phyloP scores from a whole-genome alignment of 2,329 filamentous ascomycete species.

The Fusarium clavum region DNA sequence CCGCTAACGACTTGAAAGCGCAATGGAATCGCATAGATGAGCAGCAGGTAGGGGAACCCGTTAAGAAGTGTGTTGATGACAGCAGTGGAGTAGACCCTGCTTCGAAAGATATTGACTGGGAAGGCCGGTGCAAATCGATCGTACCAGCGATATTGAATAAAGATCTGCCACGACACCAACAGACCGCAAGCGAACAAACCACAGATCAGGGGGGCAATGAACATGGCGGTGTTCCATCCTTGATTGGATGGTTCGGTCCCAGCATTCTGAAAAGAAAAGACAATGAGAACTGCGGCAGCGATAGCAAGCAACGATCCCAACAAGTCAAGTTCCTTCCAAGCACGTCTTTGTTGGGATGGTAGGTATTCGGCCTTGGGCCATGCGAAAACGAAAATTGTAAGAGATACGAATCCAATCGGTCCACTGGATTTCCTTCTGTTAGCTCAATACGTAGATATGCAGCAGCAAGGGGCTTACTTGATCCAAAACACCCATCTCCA shows the following conservation, averaged over 20 bases:
- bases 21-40: constrained; percentile 62
- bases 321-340: constrained; percentile 65
- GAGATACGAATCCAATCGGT: constrained; percentile 61
- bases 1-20: constrained; percentile 63
- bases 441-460: neutral
- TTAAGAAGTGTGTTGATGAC: constrained; percentile 60
- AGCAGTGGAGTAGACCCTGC: constrained; percentile 58
- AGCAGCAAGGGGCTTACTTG: constrained; percentile 55
- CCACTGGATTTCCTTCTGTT: constrained; percentile 53
- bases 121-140: constrained; percentile 55
- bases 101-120: constrained; percentile 61
- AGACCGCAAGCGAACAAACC: constrained; percentile 47
- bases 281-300: constrained; percentile 64
- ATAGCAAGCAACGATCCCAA: constrained; percentile 66
- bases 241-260: constrained; percentile 49
- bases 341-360: constrained; percentile 52
- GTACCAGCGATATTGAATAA: constrained; percentile 42
- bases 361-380: constrained; percentile 62
- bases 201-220: constrained; percentile 48
- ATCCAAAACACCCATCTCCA: constrained; percentile 72
- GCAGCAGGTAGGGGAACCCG: constrained; percentile 63
- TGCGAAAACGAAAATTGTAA: constrained; percentile 59
- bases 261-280: constrained; percentile 68
- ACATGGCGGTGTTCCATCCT: constrained; percentile 58
- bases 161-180: constrained; percentile 48